Percentiles rank a stretch among this genome's conserved stretches.
phyloP scores from a whole-genome alignment of 768 basidiomycete species.

The Lactifluus hygrophoroides region DNA sequence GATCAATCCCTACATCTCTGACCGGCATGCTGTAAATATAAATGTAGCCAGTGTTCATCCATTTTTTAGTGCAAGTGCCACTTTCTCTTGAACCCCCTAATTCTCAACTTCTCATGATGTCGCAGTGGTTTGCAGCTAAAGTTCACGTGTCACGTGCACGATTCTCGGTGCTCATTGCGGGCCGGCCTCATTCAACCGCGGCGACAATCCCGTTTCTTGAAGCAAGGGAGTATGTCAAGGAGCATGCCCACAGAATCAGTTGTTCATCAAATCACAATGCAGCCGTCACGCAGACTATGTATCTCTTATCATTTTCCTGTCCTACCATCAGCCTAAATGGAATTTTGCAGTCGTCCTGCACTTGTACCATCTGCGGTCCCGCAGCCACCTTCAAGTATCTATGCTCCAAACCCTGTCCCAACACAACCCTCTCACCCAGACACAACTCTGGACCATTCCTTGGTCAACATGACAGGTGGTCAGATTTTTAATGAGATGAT shows the following conservation, averaged over 20 bases:
- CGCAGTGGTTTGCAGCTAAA: slow-evolving; percentile 29
- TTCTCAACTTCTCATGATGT: no score
- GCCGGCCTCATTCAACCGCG: slow-evolving; percentile 44
- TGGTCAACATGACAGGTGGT: slow-evolving; percentile 91
- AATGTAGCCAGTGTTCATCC: no score
- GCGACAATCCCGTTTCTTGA: slow-evolving; percentile 54
- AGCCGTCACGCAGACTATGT: slow-evolving; percentile 53
- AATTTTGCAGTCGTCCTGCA: slow-evolving; percentile 43
- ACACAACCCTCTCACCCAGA: slow-evolving; percentile 32
- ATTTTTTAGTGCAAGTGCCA: no score
- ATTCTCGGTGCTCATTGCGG: no score
- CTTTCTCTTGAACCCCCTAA: background rate
- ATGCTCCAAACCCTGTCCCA: slow-evolving; percentile 31
- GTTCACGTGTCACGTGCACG: slow-evolving; percentile 40
- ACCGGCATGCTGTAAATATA: no score
- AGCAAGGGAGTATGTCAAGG: slow-evolving; percentile 71
- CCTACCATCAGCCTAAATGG: background rate
- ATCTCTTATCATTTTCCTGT: slow-evolving; percentile 24
- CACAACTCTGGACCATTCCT: slow-evolving; percentile 66
- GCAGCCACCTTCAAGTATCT: slow-evolving; percentile 37
- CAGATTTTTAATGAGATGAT: slow-evolving; percentile 99
- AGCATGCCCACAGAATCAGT: slow-evolving; percentile 69
- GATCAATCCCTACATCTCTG: no score
- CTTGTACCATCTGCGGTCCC: slow-evolving; percentile 49
- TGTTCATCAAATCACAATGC: slow-evolving; percentile 57